Percentiles rank a stretch among this genome's conserved stretches.
Evolutionary conservation across 2,329 filamentous ascomycete species (phyloP).

Genomic region (Sarocladiaceae sp.): DNA sequence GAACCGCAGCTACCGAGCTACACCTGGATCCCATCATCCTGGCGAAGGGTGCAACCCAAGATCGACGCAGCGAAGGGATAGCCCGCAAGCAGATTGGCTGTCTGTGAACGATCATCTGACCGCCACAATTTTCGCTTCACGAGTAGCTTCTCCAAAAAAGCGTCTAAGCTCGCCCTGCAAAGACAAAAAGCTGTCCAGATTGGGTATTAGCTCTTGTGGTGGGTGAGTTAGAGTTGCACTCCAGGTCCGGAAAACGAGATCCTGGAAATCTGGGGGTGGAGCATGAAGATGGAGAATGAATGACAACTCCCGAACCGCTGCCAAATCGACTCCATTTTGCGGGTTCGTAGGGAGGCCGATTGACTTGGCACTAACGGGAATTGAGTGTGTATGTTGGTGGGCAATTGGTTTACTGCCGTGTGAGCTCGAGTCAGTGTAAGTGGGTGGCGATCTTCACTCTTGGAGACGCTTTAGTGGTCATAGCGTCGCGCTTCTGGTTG

Average conservation of each 20-base stretch:
- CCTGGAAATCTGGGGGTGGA: slow-evolving; percentile 8
- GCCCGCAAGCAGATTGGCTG: neutral
- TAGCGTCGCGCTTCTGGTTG: too few relatives aligned
- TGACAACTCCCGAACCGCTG: slow-evolving; percentile 10
- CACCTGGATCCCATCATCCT: neutral
- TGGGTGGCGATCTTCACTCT: too few relatives aligned
- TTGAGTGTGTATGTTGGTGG: neutral
- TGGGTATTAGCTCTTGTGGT: neutral
- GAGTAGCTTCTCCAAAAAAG: neutral
- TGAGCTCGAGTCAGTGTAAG: too few relatives aligned
- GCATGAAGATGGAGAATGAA: too few relatives aligned
- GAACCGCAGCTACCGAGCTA: neutral
- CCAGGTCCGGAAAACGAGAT: slow-evolving; percentile 6
- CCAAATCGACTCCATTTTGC: too few relatives aligned
- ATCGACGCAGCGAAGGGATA: neutral
- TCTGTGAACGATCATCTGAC: neutral
- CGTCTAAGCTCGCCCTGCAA: neutral
- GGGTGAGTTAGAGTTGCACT: neutral
- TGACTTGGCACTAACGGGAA: neutral
- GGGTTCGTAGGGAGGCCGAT: too few relatives aligned
- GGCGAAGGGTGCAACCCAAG: too few relatives aligned
- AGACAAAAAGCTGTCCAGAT: neutral
- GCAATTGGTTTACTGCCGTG: too few relatives aligned
- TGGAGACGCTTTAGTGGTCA: too few relatives aligned
- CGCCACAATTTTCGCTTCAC: neutral